Evolutionary conservation across 768 basidiomycete genomes (phyloP), one percentile per base, ranked within the genome.

Genomic region (Mycena rebaudengoi): DNA sequence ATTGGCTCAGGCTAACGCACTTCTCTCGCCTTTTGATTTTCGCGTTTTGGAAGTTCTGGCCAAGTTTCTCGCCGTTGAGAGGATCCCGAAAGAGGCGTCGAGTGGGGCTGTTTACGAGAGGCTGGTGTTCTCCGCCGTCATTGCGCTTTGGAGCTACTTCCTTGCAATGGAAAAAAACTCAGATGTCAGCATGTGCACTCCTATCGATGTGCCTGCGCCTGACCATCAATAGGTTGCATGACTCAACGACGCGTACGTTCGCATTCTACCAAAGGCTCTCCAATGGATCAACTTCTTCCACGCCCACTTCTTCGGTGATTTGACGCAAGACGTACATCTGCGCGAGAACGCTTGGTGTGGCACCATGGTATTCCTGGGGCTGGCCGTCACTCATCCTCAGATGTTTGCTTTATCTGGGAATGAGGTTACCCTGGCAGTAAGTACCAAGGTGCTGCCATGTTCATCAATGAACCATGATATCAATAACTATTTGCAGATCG

Each of bases 241-340:
- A 58, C 56, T 58, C 56, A 16, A 58, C 45, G 56, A 48, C 25
- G 55, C 55, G 12, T 58, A 45, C 40, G 45, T 58, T 46, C 18
- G 26, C 35, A 20, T 58, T 49, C 56, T 58, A 12, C 56, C 44
- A 48, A 39, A 58, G 3, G 45, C 56, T 49, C 56, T 58, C 8
- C 25, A 20, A 40, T 58, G 56, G 45, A 58, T 58, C 12, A 40
- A 39, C 6, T 58, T 58, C 45, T 30, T 58, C 33, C 56, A 58
- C 46, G 35, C 56, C 25, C 44, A 40, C 45, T 58, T 48, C 28
- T 21, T 58, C 39, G 45, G 25, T 21, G 56, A 58, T 49, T 28
- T n/a, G 23, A 48, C 35, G 11, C 56, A 58, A 23, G 26, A 49
- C 45, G 14, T 37, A 39, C 45, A 49, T 40, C 46, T 58, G 20